phyloP scores from a whole-genome alignment of 78 protist species.

The Dictyostelium brefeldianum region DNA sequence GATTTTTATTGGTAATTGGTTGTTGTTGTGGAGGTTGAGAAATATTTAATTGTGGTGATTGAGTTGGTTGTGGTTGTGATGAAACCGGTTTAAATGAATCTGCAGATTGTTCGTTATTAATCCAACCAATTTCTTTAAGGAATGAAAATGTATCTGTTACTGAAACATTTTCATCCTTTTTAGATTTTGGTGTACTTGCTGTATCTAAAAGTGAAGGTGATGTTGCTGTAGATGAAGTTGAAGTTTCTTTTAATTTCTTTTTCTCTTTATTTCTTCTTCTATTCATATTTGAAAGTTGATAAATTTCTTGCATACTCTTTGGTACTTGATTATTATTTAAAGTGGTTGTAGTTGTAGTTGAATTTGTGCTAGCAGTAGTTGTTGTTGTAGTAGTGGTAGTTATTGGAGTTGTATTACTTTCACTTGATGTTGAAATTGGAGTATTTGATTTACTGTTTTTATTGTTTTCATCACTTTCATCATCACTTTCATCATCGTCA shows the following conservation, averaged over 20 bases:
- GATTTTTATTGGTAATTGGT: conserved; percentile 3
- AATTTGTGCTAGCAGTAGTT: not conserved
- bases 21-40: not conserved
- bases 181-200: not conserved
- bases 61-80: not conserved
- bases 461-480: not conserved
- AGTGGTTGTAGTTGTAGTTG: not conserved
- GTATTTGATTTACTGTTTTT: not conserved
- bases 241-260: conserved; percentile 66
- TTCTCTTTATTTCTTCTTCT: conserved; percentile 75
- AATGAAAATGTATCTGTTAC: conserved; percentile 57
- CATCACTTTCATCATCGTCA: conserved; percentile 3
- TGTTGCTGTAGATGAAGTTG: not conserved
- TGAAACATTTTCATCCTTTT: conserved; percentile 25
- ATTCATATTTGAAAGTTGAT: conserved; percentile 73
- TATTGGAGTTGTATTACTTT: not conserved
- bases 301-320: conserved; percentile 84
- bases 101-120: conserved; percentile 35
- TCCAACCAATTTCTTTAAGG: conserved; percentile 85
- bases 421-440: not conserved
- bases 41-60: conserved; percentile 15
- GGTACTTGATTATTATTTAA: conserved; percentile 47
- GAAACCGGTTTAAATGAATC: conserved; percentile 15
- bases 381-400: not conserved
- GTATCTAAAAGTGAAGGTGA: not conserved